phyloP scores from a whole-genome alignment of 2,329 filamentous ascomycete genomes.

The Fusarium sororula region DNA sequence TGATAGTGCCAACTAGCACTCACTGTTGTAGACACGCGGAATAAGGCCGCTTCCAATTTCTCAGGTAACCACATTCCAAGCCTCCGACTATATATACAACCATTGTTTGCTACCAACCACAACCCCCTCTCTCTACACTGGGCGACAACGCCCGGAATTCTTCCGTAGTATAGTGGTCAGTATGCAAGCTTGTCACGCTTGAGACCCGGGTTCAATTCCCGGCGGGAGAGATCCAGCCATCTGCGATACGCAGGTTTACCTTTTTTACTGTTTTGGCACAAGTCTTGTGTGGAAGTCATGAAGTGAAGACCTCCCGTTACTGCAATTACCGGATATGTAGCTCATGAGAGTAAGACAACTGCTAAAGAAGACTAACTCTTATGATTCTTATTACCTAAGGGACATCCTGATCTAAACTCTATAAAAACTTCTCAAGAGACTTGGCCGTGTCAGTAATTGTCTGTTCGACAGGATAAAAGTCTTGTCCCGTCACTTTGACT shows the following conservation, averaged over 20 bases:
- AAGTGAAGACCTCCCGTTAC: not conserved
- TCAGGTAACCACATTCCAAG: no score
- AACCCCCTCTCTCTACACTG: not conserved
- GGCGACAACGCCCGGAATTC: not conserved
- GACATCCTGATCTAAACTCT: not conserved
- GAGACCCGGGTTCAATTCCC: constrained; percentile 4
- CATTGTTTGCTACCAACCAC: not conserved
- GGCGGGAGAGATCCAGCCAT: constrained; percentile 1
- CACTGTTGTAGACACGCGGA: not conserved
- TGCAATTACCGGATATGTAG: not conserved
- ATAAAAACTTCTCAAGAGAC: constrained; percentile 33
- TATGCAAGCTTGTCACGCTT: constrained; percentile 9
- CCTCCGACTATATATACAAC: not conserved
- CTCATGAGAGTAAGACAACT: not conserved
- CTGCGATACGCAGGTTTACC: not conserved
- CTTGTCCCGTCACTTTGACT: constrained; percentile 26
- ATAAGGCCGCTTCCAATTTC: not conserved
- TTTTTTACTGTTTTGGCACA: not conserved
- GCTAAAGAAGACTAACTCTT: not conserved
- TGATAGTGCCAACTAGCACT: not conserved
- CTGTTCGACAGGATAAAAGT: constrained; percentile 29
- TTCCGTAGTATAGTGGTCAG: constrained; percentile 5
- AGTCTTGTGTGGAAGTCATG: not conserved
- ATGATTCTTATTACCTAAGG: not conserved
- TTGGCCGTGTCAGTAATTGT: constrained; percentile 37